These are phyloP conservation scores for Saccharomycopsis babjevae DNA, from an alignment of 805 yeast genomes.

Conservation along the genomic window DNA sequence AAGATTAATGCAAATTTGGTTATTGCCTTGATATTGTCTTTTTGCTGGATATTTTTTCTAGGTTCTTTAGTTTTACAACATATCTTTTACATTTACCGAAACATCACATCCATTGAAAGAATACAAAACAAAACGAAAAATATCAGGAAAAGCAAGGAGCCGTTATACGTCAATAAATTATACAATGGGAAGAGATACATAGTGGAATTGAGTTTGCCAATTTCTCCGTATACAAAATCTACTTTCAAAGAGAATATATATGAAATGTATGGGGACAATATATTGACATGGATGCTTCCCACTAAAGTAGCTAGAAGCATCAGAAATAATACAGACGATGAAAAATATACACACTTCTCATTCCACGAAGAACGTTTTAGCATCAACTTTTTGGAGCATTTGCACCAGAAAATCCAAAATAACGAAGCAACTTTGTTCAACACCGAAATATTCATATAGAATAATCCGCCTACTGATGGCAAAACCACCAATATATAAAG, in stretches of 20 bases:
- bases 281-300: conserved; percentile 12
- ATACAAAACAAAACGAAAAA: background rate
- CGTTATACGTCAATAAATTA: conserved; percentile 7
- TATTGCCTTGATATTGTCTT: background rate
- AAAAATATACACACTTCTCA: background rate
- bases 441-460: background rate
- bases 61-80: conserved; percentile 11
- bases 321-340: background rate
- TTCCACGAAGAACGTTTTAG: conserved; percentile 10
- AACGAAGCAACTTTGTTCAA: conserved; percentile 7
- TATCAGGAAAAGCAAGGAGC: background rate
- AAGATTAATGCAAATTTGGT: conserved; percentile 15
- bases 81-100: conserved; percentile 5
- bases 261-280: conserved; percentile 9
- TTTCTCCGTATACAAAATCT: conserved; percentile 11
- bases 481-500: background rate
- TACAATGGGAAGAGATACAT: conserved; percentile 6
- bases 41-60: conserved; percentile 9
- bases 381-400: conserved; percentile 8
- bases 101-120: conserved; percentile 17
- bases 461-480: background rate
- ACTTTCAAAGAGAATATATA: conserved; percentile 3
- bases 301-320: background rate
- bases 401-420: conserved; percentile 5
- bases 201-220: background rate